Percentiles rank a stretch among this genome's conserved stretches.
Conservation (phyloP, 805 yeast genomes). For the Candida tibetensis region DNA sequence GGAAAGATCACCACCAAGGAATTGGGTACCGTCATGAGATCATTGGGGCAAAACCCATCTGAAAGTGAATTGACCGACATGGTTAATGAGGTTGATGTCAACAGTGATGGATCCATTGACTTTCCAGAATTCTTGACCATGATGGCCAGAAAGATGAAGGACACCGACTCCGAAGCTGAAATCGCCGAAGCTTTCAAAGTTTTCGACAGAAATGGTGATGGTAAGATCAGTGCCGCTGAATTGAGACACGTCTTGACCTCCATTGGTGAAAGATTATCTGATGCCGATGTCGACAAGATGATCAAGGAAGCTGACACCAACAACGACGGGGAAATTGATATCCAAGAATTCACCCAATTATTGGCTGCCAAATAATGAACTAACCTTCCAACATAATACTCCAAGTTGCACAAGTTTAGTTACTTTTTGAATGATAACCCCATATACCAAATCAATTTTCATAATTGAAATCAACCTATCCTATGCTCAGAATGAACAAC, state of each 20-base stretch:
- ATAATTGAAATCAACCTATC: too few relatives aligned
- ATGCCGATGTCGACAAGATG: constrained; percentile 97
- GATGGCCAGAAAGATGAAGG: constrained; percentile 72
- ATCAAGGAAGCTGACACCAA: constrained; percentile 91
- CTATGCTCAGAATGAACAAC: too few relatives aligned
- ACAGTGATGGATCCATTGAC: constrained; percentile 76
- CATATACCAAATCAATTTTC: too few relatives aligned
- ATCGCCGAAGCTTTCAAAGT: constrained; percentile 97
- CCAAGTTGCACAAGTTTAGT: too few relatives aligned
- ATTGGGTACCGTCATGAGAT: constrained; percentile 97
- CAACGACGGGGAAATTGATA: constrained; percentile 96
- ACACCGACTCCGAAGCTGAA: constrained; percentile 96
- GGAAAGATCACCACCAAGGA: constrained; percentile 96
- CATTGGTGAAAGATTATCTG: constrained; percentile 94
- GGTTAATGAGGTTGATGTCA: constrained; percentile 95
- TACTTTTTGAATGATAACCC: too few relatives aligned
- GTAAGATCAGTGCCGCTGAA: constrained; percentile 94
- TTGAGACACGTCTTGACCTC: constrained; percentile 95
- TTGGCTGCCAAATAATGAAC: constrained; percentile 74
- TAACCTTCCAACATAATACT: too few relatives aligned
- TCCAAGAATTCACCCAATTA: constrained; percentile 92
- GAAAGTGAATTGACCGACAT: constrained; percentile 94
- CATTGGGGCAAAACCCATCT: constrained; percentile 96
- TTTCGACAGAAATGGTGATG: constrained; percentile 94
- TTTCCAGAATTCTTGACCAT: constrained; percentile 48